Evolutionary conservation across 768 basidiomycete species (phyloP).

Genomic region (Boletus sp.): DNA sequence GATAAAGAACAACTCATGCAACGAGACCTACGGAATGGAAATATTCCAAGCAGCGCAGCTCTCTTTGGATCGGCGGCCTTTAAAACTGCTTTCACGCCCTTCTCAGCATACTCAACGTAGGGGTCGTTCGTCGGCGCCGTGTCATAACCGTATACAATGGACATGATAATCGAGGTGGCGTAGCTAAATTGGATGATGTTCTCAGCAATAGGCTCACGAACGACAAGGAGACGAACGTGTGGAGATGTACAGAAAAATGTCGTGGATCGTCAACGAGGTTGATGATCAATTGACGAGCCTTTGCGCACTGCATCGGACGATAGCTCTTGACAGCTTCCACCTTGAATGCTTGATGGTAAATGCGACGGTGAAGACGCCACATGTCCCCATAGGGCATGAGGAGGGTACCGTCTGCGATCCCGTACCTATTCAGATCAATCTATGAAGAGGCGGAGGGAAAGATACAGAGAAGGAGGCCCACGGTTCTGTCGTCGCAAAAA

Average conservation of each 20-base stretch:
- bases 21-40: constrained; percentile 28
- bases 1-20: not conserved
- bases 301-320: constrained; percentile 33
- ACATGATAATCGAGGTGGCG: constrained; percentile 27
- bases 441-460: not conserved
- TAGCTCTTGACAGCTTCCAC: constrained; percentile 27
- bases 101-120: constrained; percentile 19
- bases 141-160: constrained; percentile 29
- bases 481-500: constrained; percentile 21
- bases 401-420: constrained; percentile 35
- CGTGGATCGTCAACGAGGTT: constrained; percentile 30
- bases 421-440: constrained; percentile 18
- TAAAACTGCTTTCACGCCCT: constrained; percentile 15
- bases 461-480: constrained; percentile 1
- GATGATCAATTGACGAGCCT: constrained; percentile 32
- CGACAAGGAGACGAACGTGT: constrained; percentile 19
- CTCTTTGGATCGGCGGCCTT: constrained; percentile 18
- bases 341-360: constrained; percentile 36
- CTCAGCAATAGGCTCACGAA: not conserved
- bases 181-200: constrained; percentile 16
- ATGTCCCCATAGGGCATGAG: constrained; percentile 38
- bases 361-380: constrained; percentile 38
- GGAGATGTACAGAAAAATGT: constrained; percentile 24
- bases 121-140: constrained; percentile 19
- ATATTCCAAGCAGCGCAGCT: constrained; percentile 21